phyloP scores from a whole-genome alignment of 768 basidiomycete genomes.

The Amanita brunnescens region DNA sequence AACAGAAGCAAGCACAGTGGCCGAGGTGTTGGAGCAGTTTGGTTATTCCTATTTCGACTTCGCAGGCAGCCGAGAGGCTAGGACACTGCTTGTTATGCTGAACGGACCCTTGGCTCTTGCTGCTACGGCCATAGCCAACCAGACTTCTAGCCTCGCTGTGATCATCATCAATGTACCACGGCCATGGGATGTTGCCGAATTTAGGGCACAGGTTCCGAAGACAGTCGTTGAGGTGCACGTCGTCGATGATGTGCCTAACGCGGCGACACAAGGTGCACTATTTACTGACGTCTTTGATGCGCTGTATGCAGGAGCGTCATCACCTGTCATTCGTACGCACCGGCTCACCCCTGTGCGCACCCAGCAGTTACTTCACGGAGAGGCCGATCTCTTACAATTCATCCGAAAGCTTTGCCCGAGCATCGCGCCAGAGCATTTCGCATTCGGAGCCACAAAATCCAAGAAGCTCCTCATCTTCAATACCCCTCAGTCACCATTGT shows the following conservation, averaged over 20 bases:
- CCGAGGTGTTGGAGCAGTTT: conserved; percentile 41
- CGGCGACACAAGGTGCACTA: conserved; percentile 52
- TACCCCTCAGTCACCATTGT: conserved; percentile 44
- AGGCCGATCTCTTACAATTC: conserved; percentile 36
- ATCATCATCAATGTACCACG: conserved; percentile 72
- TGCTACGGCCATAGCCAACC: conserved; percentile 42
- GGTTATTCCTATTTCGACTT: conserved; percentile 79
- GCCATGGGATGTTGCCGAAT: conserved; percentile 69
- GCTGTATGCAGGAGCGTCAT: conserved; percentile 32
- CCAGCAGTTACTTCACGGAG: conserved; percentile 39
- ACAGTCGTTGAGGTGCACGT: conserved; percentile 57
- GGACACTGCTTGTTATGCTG: conserved; percentile 57
- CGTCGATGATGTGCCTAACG: conserved; percentile 67
- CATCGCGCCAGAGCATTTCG: conserved; percentile 21
- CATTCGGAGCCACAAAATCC: conserved; percentile 39
- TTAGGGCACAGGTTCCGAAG: conserved; percentile 51
- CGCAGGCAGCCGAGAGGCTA: conserved; percentile 53
- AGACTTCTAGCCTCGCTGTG: conserved; percentile 46
- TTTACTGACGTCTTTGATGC: conserved; percentile 66
- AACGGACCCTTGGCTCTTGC: conserved; percentile 72
- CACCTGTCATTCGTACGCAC: conserved; percentile 41
- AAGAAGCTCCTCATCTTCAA: conserved; percentile 63
- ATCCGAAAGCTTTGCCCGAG: conserved; percentile 23
- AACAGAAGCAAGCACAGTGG: conserved; percentile 23
- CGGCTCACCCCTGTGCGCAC: conserved; percentile 50